Percentiles rank a stretch among this genome's conserved stretches.
Evolutionary conservation across 768 basidiomycete genomes (phyloP).

Genomic region (Suillus variegatus): DNA sequence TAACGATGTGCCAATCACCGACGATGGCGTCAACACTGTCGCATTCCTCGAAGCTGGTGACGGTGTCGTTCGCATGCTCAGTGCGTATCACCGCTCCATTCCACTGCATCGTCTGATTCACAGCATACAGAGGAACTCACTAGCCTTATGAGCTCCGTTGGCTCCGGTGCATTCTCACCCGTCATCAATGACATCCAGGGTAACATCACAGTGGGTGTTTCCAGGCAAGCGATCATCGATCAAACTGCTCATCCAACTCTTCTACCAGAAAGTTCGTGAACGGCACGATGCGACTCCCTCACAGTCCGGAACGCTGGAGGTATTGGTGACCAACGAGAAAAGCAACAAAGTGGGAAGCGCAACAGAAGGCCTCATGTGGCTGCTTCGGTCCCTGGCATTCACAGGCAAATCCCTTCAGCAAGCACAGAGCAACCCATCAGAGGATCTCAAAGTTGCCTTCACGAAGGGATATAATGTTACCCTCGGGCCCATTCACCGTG

Average conservation of each 20-base stretch:
- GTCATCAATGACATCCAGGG: constrained; percentile 89
- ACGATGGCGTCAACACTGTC: constrained; percentile 85
- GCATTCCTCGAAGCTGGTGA: constrained; percentile 86
- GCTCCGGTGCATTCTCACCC: constrained; percentile 76
- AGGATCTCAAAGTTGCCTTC: constrained; percentile 69
- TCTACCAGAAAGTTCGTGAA: constrained; percentile 80
- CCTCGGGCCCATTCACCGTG: constrained; percentile 1
- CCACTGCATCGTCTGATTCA: not conserved
- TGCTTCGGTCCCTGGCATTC: constrained; percentile 88
- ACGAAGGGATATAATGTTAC: constrained; percentile 69
- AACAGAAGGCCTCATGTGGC: constrained; percentile 93
- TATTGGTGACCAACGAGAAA: constrained; percentile 82
- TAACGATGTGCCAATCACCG: constrained; percentile 83
- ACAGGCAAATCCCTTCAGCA: constrained; percentile 79
- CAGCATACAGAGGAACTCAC: not conserved
- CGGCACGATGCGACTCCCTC: constrained; percentile 70
- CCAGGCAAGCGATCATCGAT: not conserved
- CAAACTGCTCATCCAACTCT: not conserved
- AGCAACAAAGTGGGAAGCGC: constrained; percentile 84
- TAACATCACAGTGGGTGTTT: constrained; percentile 78
- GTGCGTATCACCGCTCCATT: constrained; percentile 43
- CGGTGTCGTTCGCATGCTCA: constrained; percentile 89
- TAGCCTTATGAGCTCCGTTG: constrained; percentile 26
- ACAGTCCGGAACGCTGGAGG: constrained; percentile 77
- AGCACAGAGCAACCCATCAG: constrained; percentile 60